Evolutionary conservation across 352 stramenopile species (phyloP).

Genomic region (Globisporangium nunn): DNA sequence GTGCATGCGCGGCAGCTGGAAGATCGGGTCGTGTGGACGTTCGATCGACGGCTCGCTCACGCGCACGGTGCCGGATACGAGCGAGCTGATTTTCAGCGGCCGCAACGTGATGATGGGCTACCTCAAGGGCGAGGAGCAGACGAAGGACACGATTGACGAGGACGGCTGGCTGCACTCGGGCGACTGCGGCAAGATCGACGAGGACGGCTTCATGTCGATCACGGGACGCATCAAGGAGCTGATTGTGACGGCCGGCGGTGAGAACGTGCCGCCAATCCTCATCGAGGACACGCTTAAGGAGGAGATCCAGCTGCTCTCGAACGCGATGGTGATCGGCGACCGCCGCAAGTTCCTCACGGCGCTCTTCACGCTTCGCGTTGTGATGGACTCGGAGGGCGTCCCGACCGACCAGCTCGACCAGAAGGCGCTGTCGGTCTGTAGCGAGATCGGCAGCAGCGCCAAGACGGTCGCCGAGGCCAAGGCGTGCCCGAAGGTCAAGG

Average conservation of each 20-base stretch:
- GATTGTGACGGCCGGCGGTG: slow-evolving; percentile 93
- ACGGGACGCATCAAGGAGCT: slow-evolving; percentile 96
- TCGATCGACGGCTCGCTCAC: slow-evolving; percentile 70
- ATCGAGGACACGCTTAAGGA: slow-evolving; percentile 91
- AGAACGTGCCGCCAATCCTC: slow-evolving; percentile 92
- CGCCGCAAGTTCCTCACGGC: slow-evolving; percentile 89
- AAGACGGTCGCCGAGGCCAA: slow-evolving; percentile 69
- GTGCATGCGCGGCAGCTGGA: slow-evolving; percentile 80
- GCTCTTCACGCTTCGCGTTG: slow-evolving; percentile 85
- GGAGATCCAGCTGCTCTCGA: slow-evolving; percentile 80
- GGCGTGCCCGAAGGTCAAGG: slow-evolving; percentile 67
- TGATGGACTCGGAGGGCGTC: slow-evolving; percentile 69
- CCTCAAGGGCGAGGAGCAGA: slow-evolving; percentile 71
- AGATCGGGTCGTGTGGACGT: slow-evolving; percentile 78
- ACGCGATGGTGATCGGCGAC: slow-evolving; percentile 91
- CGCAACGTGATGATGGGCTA: slow-evolving; percentile 89
- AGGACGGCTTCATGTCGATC: slow-evolving; percentile 91
- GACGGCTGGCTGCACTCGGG: slow-evolving; percentile 93
- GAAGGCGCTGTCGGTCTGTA: slow-evolving; percentile 50
- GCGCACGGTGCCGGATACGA: slow-evolving; percentile 43
- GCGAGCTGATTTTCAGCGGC: slow-evolving; percentile 76
- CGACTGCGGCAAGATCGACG: slow-evolving; percentile 88
- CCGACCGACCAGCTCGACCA: slow-evolving; percentile 77
- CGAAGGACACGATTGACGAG: slow-evolving; percentile 87
- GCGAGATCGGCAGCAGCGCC: slow-evolving; percentile 56